Evolutionary conservation across 805 yeast genomes (phyloP).

Genomic region (Yamadazyma insecticola): DNA sequence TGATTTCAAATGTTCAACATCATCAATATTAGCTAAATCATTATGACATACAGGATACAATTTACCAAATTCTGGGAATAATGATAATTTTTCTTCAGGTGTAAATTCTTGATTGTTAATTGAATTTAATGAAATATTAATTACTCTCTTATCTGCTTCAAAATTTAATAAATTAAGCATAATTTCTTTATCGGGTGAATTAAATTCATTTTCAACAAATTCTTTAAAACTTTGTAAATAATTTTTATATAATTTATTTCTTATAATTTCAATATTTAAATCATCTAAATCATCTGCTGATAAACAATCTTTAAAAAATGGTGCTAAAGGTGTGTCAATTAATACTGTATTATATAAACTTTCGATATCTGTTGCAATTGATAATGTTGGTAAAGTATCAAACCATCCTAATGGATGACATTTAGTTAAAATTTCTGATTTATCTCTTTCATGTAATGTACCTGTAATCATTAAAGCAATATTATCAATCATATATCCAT

Average conservation of each 20-base stretch:
- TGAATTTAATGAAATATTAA: slow-evolving; percentile 88
- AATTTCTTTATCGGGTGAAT: slow-evolving; percentile 73
- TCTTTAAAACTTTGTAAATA: slow-evolving; percentile 81
- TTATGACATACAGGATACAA: slow-evolving; percentile 67
- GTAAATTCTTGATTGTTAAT: slow-evolving; percentile 72
- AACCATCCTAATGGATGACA: slow-evolving; percentile 99
- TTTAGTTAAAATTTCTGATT: slow-evolving; percentile 78
- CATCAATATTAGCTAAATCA: slow-evolving; percentile 72
- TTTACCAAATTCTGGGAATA: slow-evolving; percentile 81
- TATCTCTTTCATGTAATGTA: slow-evolving; percentile 91
- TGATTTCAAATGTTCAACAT: slow-evolving; percentile 73
- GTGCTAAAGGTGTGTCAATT: slow-evolving; percentile 96
- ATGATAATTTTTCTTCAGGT: slow-evolving; percentile 60
- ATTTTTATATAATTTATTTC: slow-evolving; percentile 89
- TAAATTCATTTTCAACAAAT: slow-evolving; percentile 58
- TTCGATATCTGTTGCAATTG: slow-evolving; percentile 92
- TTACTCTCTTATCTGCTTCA: slow-evolving; percentile 93
- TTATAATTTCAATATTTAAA: slow-evolving; percentile 88
- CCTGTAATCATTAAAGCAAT: slow-evolving; percentile 96
- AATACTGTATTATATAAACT: slow-evolving; percentile 89
- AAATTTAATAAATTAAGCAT: slow-evolving; percentile 76
- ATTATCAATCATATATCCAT: slow-evolving; percentile 98
- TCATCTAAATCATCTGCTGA: slow-evolving; percentile 89
- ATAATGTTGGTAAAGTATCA: slow-evolving; percentile 91
- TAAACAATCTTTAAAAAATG: slow-evolving; percentile 87